Evolutionary conservation across 495 filamentous ascomycete species (phyloP).

Genomic region (Entonaema liquescens): DNA sequence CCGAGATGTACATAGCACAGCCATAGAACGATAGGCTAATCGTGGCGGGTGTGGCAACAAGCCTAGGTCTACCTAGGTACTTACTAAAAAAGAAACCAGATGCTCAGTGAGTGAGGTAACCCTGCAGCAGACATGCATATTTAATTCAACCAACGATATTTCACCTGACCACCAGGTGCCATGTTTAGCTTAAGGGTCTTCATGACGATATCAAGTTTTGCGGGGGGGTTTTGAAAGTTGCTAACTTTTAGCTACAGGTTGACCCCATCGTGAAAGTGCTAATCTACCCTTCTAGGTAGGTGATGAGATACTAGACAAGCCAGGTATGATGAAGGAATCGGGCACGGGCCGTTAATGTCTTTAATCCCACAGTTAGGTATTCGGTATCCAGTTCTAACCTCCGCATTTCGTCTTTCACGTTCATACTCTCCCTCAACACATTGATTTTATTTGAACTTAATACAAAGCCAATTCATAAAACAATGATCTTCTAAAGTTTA

Average conservation of each 20-base stretch:
- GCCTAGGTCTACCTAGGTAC: too few species aligned
- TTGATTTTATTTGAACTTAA: neutral
- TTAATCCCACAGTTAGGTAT: neutral
- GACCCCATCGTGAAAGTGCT: conserved; percentile 11
- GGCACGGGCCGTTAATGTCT: conserved; percentile 16
- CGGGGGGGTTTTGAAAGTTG: conserved; percentile 12
- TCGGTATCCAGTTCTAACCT: neutral
- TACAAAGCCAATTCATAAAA: neutral
- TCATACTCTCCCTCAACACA: neutral
- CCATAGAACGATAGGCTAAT: neutral
- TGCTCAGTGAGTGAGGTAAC: neutral
- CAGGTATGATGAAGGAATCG: conserved; percentile 3
- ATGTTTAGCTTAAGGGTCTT: neutral
- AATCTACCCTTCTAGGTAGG: neutral
- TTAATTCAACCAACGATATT: neutral
- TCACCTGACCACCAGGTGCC: conserved; percentile 1
- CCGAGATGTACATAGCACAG: neutral
- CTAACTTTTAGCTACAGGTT: conserved; percentile 29
- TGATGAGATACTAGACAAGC: too few species aligned
- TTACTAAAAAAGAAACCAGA: too few species aligned
- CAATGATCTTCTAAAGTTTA: neutral
- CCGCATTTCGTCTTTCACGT: neutral
- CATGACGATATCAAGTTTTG: neutral
- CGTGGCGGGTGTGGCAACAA: conserved; percentile 1
- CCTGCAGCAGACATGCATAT: neutral